These are phyloP conservation scores for Nitzschia putrida DNA, from an alignment of 108 stramenopile species.

Conservation along the genomic window DNA sequence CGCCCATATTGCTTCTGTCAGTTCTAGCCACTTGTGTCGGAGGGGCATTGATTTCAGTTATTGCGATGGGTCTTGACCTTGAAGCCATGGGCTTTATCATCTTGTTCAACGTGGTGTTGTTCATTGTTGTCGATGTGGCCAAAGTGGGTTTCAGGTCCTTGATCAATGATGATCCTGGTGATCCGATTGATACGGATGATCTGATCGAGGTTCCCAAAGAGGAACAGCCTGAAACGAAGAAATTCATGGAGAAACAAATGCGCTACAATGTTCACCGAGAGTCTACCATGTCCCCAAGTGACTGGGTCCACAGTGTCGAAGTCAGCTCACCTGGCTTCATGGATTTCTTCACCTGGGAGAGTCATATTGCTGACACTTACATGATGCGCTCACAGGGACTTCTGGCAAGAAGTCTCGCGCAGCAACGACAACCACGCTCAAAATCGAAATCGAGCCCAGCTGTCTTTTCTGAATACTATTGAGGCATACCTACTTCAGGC, in stretches of 20 bases:
- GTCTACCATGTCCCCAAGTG: constrained; percentile 30
- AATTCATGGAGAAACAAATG: constrained; percentile 34
- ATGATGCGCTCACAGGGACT: not conserved
- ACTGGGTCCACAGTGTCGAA: constrained; percentile 16
- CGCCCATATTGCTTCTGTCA: constrained; percentile 43
- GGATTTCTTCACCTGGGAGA: too few species aligned
- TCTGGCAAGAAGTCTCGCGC: not conserved
- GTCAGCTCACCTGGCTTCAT: too few species aligned
- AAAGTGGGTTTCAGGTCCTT: constrained; percentile 50
- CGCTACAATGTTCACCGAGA: constrained; percentile 53
- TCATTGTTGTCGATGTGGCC: constrained; percentile 53
- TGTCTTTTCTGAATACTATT: not conserved
- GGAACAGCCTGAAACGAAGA: constrained; percentile 44
- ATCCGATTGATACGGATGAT: constrained; percentile 50
- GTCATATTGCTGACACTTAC: too few species aligned
- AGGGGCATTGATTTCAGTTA: constrained; percentile 43
- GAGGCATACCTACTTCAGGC: not conserved
- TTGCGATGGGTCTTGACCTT: constrained; percentile 24
- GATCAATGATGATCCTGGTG: constrained; percentile 58
- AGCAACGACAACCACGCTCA: not conserved
- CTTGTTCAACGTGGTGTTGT: constrained; percentile 47
- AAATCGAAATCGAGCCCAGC: not conserved
- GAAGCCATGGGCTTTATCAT: constrained; percentile 38
- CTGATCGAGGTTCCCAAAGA: constrained; percentile 29
- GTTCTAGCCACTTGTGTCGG: constrained; percentile 45